A percentile compares a stretch with the other conserved stretches of the same genome.
phyloP scores from a whole-genome alignment of 352 stramenopile genomes.

The Phytophthora foliorum region DNA sequence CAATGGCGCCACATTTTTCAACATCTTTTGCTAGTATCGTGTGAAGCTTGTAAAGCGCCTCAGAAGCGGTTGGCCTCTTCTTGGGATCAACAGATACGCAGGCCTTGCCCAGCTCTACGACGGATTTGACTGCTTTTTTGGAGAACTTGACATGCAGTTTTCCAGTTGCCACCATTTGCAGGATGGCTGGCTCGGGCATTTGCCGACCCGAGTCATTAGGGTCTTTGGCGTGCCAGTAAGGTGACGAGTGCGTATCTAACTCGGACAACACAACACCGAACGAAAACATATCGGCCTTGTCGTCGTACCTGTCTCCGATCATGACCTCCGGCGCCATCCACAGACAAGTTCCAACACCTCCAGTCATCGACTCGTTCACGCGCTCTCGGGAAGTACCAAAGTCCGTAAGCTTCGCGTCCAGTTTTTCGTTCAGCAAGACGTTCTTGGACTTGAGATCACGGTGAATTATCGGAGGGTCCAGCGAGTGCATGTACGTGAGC shows the following conservation, averaged over 20 bases:
- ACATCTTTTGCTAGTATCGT: constrained; percentile 31
- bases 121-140: constrained; percentile 8
- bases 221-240: constrained; percentile 44
- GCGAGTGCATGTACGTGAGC: constrained; percentile 56
- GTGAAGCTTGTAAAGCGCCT: constrained; percentile 55
- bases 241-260: constrained; percentile 38
- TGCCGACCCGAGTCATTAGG: constrained; percentile 28
- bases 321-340: constrained; percentile 61
- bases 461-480: constrained; percentile 49
- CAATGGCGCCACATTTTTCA: constrained; percentile 6
- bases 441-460: constrained; percentile 68
- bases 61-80: constrained; percentile 41
- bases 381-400: constrained; percentile 49
- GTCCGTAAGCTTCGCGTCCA: constrained; percentile 58
- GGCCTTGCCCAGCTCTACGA: constrained; percentile 41
- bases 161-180: constrained; percentile 57
- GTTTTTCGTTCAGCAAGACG: constrained; percentile 41
- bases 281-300: constrained; percentile 56
- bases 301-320: constrained; percentile 48
- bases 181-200: constrained; percentile 48
- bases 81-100: constrained; percentile 51
- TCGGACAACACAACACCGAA: constrained; percentile 53
- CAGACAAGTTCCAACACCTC: constrained; percentile 42
- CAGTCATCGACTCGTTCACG: constrained; percentile 45
- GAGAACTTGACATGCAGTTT: constrained; percentile 58